phyloP scores from a whole-genome alignment of 2,329 filamentous ascomycete genomes.

The Trichoderma sp. region DNA sequence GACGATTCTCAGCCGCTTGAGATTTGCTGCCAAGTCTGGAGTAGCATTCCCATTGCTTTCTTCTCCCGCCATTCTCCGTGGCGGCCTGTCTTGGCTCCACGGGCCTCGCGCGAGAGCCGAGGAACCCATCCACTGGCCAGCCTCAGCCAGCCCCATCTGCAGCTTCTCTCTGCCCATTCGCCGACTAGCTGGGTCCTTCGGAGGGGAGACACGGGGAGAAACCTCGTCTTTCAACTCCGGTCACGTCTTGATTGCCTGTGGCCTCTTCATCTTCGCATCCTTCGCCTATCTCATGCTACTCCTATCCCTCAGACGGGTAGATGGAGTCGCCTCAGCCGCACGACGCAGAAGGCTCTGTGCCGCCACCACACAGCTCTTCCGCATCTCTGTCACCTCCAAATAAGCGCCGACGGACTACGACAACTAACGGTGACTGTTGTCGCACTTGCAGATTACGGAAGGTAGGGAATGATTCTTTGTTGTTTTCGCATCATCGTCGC shows the following conservation, averaged over 20 bases:
- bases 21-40: constrained; percentile 10
- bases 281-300: constrained; percentile 10
- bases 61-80: constrained; percentile 16
- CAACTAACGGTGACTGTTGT: constrained; percentile 33
- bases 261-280: constrained; percentile 5
- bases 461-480: constrained; percentile 26
- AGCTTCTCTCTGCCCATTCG: constrained; percentile 15
- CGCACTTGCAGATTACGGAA: constrained; percentile 40
- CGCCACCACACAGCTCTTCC: constrained; percentile 20
- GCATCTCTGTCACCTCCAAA: constrained; percentile 24
- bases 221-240: constrained; percentile 14
- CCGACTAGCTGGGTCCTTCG: neutral
- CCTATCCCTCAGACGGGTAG: constrained; percentile 5
- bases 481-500: neutral
- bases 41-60: constrained; percentile 3
- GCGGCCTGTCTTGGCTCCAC: constrained; percentile 19
- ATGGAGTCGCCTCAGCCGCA: constrained; percentile 21
- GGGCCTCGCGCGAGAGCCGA: constrained; percentile 22
- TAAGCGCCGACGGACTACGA: constrained; percentile 35
- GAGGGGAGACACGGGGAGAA: neutral
- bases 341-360: constrained; percentile 17
- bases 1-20: constrained; percentile 10
- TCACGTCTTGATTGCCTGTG: neutral
- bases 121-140: constrained; percentile 16
- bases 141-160: constrained; percentile 19